These are phyloP conservation scores for Hypoxylon sp. DNA, from an alignment of 2,329 filamentous ascomycete genomes.

Conservation along the genomic window DNA sequence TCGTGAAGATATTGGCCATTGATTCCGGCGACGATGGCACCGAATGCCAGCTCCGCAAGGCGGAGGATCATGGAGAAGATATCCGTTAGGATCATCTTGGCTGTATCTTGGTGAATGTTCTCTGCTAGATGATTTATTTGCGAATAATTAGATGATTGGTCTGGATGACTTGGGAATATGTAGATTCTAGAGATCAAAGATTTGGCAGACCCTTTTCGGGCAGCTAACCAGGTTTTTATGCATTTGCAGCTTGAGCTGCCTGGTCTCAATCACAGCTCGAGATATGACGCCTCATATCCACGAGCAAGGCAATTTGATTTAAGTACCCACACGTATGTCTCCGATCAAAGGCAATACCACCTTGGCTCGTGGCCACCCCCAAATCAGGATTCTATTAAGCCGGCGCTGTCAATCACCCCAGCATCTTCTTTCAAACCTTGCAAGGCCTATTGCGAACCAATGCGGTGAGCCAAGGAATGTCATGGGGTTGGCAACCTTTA, in stretches of 20 bases:
- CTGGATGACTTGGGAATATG: slow-evolving; percentile 1
- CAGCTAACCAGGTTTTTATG: slow-evolving; percentile 37
- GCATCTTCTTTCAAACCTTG: slow-evolving; percentile 30
- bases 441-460: slow-evolving; percentile 17
- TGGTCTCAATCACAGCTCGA: slow-evolving; percentile 10
- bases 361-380: slow-evolving; percentile 4
- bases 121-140: neutral
- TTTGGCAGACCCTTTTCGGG: slow-evolving; percentile 1
- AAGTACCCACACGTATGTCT: slow-evolving; percentile 6
- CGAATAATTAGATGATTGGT: neutral
- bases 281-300: slow-evolving; percentile 25
- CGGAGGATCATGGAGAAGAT: slow-evolving; percentile 70
- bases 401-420: slow-evolving; percentile 26
- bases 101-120: neutral
- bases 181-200: slow-evolving; percentile 5
- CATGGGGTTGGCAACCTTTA: slow-evolving; percentile 24
- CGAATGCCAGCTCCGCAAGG: slow-evolving; percentile 75
- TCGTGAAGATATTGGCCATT: slow-evolving; percentile 74
- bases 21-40: slow-evolving; percentile 78
- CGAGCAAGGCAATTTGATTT: slow-evolving; percentile 16
- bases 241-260: slow-evolving; percentile 2
- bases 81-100: slow-evolving; percentile 66
- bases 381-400: slow-evolving; percentile 22
- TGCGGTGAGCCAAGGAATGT: slow-evolving; percentile 22
- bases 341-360: slow-evolving; percentile 12